phyloP scores from a whole-genome alignment of 2,329 filamentous ascomycete genomes.

The Zymoseptoria ardabiliae region DNA sequence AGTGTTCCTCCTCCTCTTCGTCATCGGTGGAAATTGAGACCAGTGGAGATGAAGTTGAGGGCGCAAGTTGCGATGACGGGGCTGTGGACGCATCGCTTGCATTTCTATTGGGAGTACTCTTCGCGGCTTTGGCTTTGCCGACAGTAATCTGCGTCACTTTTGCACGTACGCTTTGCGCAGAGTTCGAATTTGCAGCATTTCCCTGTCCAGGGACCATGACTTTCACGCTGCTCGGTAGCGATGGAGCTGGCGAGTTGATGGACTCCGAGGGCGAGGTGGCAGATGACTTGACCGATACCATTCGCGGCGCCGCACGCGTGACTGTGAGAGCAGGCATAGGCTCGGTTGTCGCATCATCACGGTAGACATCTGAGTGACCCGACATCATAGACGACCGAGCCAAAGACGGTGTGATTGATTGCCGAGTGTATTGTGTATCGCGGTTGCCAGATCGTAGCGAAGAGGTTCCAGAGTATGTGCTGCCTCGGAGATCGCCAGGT shows the following conservation, averaged over 20 bases:
- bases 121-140: conserved; percentile 17
- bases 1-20: conserved; percentile 27
- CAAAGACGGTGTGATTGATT: conserved; percentile 43
- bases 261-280: conserved; percentile 12
- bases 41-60: conserved; percentile 27
- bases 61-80: conserved; percentile 17
- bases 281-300: conserved; percentile 74
- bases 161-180: conserved; percentile 18
- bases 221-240: conserved; percentile 3
- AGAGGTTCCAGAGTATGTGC: conserved; percentile 76
- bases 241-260: background rate
- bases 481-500: conserved; percentile 81
- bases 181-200: conserved; percentile 3
- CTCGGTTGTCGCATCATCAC: conserved; percentile 78
- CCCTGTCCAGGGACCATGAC: conserved; percentile 6
- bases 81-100: conserved; percentile 19
- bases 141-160: conserved; percentile 42
- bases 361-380: conserved; percentile 64
- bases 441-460: conserved; percentile 29
- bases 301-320: conserved; percentile 78
- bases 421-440: conserved; percentile 30
- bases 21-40: conserved; percentile 21
- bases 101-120: background rate
- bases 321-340: conserved; percentile 75
- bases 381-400: conserved; percentile 64